These are phyloP conservation scores for Cinnamomum micranthum DNA, from an alignment of 164 flowering plant species.

Conservation along the genomic window DNA sequence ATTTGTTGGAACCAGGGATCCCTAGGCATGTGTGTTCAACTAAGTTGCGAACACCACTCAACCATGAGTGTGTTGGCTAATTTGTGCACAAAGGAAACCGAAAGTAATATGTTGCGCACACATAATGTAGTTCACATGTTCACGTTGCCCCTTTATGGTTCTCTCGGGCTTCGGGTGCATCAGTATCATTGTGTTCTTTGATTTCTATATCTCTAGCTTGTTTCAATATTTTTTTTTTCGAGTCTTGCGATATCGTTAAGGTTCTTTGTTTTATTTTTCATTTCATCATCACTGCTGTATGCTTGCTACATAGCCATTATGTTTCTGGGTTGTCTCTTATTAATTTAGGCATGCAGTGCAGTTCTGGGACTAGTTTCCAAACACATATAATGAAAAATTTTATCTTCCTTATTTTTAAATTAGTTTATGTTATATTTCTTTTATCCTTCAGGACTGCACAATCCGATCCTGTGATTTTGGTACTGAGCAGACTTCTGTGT, in stretches of 20 bases:
- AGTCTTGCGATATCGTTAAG: neutral
- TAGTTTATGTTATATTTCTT: neutral
- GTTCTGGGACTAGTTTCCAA: too few relatives aligned
- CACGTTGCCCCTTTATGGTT: too few relatives aligned
- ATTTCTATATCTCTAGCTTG: neutral
- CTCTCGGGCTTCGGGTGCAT: too few relatives aligned
- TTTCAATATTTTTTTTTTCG: neutral
- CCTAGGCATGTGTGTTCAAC: too few relatives aligned
- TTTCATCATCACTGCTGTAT: neutral
- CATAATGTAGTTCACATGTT: too few relatives aligned
- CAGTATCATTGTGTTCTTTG: neutral
- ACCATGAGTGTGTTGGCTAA: too few relatives aligned
- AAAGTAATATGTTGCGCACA: too few relatives aligned
- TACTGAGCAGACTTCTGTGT: slow-evolving; percentile 84
- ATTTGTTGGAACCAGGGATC: too few relatives aligned
- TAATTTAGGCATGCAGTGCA: neutral
- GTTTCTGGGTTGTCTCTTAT: neutral
- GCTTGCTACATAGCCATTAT: neutral
- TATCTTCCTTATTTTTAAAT: neutral
- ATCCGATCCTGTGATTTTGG: slow-evolving; percentile 98
- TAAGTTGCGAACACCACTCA: too few relatives aligned
- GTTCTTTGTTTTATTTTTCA: neutral
- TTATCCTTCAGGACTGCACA: slow-evolving; percentile 77
- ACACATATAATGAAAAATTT: too few relatives aligned
- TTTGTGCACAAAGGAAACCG: too few relatives aligned